These are phyloP conservation scores for Rhizophagus sp. DNA, from an alignment of 192 early-diverging fungal species.

Conservation along the genomic window DNA sequence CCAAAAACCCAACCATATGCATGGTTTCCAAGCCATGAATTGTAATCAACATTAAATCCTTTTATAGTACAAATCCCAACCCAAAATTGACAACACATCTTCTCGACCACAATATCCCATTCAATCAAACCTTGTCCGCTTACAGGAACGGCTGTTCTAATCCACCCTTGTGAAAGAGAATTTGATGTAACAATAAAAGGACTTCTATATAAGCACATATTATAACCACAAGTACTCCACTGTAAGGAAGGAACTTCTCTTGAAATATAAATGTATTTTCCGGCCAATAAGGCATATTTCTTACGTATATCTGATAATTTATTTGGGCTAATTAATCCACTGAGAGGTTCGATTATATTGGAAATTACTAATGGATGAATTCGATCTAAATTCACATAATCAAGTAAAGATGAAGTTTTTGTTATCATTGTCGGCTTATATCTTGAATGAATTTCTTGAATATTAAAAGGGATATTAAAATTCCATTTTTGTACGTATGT, in stretches of 20 bases:
- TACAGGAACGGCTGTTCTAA: background rate
- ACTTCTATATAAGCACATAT: background rate
- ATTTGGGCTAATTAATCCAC: background rate
- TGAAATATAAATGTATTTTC: background rate
- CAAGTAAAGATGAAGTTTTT: background rate
- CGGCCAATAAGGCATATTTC: background rate
- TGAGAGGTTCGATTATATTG: background rate
- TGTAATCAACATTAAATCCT: background rate
- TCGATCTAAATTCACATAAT: background rate
- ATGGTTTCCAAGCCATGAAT: background rate
- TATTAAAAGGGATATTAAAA: background rate
- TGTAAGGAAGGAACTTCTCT: background rate
- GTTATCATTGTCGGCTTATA: background rate
- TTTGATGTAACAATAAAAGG: background rate
- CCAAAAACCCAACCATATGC: background rate
- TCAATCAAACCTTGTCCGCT: background rate
- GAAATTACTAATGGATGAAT: conserved; percentile 1
- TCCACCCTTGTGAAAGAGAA: background rate
- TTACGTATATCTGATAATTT: background rate
- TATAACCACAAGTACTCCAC: conserved; percentile 2
- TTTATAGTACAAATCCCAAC: background rate
- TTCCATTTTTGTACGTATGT: background rate
- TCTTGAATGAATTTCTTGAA: background rate
- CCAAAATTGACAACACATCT: background rate
- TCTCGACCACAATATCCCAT: conserved; percentile 11